A percentile compares a stretch with the other conserved stretches of the same genome.
Conservation (phyloP, 371 early-diverging fungal species). For the Funneliformis caledonium region DNA sequence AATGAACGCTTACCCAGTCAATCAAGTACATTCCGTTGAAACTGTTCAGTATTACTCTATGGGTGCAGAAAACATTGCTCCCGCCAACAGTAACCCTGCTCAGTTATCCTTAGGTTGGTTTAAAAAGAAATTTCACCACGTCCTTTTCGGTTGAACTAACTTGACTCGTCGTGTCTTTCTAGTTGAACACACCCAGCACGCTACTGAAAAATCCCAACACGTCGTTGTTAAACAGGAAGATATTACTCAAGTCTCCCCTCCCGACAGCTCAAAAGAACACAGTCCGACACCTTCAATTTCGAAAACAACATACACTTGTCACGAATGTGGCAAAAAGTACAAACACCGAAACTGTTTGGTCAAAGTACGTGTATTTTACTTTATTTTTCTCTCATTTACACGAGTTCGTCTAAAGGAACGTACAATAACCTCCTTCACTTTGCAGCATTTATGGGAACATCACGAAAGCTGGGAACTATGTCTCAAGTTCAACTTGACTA, state of each 20-base stretch:
- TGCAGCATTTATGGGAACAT: conserved; percentile 58
- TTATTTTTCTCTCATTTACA: not conserved
- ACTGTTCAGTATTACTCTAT: not conserved
- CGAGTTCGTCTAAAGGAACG: not conserved
- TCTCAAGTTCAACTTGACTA: conserved; percentile 58
- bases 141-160: not conserved
- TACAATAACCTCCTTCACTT: not conserved
- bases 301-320: conserved; percentile 49
- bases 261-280: conserved; percentile 21
- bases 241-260: conserved; percentile 6
- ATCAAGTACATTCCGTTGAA: conserved; percentile 7
- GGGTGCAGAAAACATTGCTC: not conserved
- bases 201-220: conserved; percentile 16
- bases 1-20: conserved; percentile 24
- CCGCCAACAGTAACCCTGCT: not conserved
- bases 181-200: conserved; percentile 24
- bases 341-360: conserved; percentile 59
- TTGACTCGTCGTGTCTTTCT: not conserved
- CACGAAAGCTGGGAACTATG: conserved; percentile 62
- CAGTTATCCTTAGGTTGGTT: conserved; percentile 1
- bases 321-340: conserved; percentile 56
- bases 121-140: not conserved
- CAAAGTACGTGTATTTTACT: conserved; percentile 42
- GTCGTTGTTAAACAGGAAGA: conserved; percentile 2
- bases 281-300: conserved; percentile 33